phyloP scores from a whole-genome alignment of 176 grass and related monocot species.

The Oropetium thomaeum region DNA sequence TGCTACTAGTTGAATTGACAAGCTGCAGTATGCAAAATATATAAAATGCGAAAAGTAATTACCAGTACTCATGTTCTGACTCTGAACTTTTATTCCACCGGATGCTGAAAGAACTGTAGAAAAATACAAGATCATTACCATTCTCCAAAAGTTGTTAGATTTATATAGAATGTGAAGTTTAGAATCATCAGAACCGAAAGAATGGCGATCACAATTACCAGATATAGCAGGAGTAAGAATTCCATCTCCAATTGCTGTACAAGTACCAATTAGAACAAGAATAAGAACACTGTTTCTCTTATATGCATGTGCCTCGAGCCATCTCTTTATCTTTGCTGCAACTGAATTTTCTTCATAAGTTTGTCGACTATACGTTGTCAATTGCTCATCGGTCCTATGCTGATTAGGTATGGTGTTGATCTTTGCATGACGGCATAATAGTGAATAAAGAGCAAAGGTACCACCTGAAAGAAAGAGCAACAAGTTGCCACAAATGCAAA shows the following conservation, averaged over 20 bases:
- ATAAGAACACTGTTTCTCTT: slow-evolving; percentile 90
- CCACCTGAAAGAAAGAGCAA: slow-evolving; percentile 59
- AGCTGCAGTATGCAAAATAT: neutral
- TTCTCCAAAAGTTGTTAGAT: slow-evolving; percentile 12
- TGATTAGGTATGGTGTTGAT: slow-evolving; percentile 98
- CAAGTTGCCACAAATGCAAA: neutral
- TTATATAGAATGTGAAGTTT: slow-evolving; percentile 18
- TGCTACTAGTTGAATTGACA: neutral
- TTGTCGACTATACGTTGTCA: slow-evolving; percentile 92
- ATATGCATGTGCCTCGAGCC: slow-evolving; percentile 77
- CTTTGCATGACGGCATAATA: slow-evolving; percentile 94
- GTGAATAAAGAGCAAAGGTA: slow-evolving; percentile 97
- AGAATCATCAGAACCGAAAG: neutral
- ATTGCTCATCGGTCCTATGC: slow-evolving; percentile 85
- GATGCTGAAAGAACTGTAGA: slow-evolving; percentile 94
- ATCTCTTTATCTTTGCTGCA: slow-evolving; percentile 81
- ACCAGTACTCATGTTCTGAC: slow-evolving; percentile 68
- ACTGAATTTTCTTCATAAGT: slow-evolving; percentile 85
- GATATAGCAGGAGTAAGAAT: slow-evolving; percentile 99
- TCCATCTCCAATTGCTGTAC: slow-evolving; percentile 98
- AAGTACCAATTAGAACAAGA: slow-evolving; percentile 93
- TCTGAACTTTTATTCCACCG: slow-evolving; percentile 86
- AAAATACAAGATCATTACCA: slow-evolving; percentile 24
- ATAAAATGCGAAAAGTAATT: slow-evolving; percentile 3
- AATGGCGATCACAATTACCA: slow-evolving; percentile 43